Percentiles rank a stretch among this genome's conserved stretches.
phyloP scores from a whole-genome alignment of 2,329 filamentous ascomycete species.

The Fusarium stilboides region DNA sequence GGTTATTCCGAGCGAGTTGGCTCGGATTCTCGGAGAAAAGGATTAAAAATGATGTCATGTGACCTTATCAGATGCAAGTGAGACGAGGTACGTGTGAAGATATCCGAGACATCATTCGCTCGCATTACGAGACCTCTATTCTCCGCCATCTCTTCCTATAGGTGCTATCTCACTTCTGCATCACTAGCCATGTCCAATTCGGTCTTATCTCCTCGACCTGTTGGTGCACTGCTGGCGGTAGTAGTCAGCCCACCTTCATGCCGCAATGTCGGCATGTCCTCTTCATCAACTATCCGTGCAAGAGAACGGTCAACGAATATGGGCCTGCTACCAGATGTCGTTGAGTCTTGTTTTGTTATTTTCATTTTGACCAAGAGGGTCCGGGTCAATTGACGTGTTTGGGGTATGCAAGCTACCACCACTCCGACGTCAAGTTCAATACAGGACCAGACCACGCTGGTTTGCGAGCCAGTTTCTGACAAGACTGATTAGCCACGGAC shows the following conservation, averaged over 20 bases:
- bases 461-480: background rate
- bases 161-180: background rate
- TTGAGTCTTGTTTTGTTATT: background rate
- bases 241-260: background rate
- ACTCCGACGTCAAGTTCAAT: conserved; percentile 20
- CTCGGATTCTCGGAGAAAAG: conserved; percentile 7
- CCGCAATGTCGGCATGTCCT: background rate
- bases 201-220: background rate
- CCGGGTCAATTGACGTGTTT: background rate
- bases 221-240: background rate
- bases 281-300: background rate
- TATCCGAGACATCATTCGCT: too few species aligned
- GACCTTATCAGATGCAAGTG: background rate
- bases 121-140: too few species aligned
- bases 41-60: background rate
- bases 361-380: background rate
- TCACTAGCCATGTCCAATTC: background rate
- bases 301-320: conserved; percentile 12
- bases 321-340: accelerated
- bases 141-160: background rate
- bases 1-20: background rate
- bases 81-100: background rate
- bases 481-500: background rate
- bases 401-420: conserved; percentile 7
- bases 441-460: background rate